Evolutionary conservation across 2,329 filamentous ascomycete species (phyloP).

Genomic region (Neopestalotiopsis rosae): DNA sequence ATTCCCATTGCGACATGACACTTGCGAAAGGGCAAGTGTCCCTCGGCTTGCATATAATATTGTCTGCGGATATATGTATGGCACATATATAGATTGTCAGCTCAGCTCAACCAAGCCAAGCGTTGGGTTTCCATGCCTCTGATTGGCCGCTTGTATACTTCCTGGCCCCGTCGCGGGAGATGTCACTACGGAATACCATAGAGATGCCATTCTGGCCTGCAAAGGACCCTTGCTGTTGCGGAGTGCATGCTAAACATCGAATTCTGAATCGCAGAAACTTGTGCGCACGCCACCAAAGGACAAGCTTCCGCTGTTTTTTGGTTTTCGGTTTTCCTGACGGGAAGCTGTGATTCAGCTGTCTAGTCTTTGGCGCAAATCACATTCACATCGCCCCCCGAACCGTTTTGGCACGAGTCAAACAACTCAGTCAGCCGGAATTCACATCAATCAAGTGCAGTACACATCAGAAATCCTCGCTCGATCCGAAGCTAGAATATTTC

Average conservation of each 20-base stretch:
- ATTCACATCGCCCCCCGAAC: background rate
- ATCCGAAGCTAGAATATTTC: background rate
- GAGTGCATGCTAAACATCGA: background rate
- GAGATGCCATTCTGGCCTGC: background rate
- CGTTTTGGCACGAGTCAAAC: background rate
- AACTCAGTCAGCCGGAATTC: background rate
- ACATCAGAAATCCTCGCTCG: background rate
- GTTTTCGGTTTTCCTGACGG: background rate
- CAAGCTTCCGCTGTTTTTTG: background rate
- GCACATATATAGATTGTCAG: background rate
- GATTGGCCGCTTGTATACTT: slow-evolving; percentile 5
- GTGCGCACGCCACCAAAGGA: background rate
- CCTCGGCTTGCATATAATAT: background rate
- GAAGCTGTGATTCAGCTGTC: background rate
- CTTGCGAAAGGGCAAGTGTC: background rate
- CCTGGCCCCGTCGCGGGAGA: background rate
- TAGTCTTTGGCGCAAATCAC: background rate
- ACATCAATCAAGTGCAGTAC: background rate
- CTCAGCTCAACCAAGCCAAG: background rate
- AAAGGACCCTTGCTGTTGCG: background rate
- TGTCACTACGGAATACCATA: background rate
- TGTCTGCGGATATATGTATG: background rate
- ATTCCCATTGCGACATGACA: background rate
- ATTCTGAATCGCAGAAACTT: background rate
- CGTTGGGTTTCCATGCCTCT: background rate